Evolutionary conservation across 805 yeast species (phyloP), one percentile per base, ranked within the genome.

Genomic region (Wickerhamomyces strasburgensis): DNA sequence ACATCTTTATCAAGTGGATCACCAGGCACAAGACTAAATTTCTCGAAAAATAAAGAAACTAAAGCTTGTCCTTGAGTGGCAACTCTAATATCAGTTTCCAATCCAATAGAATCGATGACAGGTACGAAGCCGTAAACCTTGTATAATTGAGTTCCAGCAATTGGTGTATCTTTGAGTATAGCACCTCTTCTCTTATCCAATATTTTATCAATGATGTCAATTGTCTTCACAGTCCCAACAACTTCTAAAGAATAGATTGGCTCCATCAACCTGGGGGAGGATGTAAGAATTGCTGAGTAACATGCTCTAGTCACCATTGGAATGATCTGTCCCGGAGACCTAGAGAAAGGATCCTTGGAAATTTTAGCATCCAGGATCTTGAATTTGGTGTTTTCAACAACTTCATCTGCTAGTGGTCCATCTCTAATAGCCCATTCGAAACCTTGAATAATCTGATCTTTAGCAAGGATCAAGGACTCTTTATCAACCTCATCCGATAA

Each of bases 351-450:
- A 19, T 72, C 70, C 0, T 66, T 59, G 5, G 81, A 69, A 3
- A 84, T 51, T 0, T 64, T 61, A 0, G 76, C 73, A 39, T 80
- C 85, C 32, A 86, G 66, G 28, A 93, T 68, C 38, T 77, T 75
- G 58, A 93, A 87, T 44, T 74, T 78, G 5, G 80, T 75, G 37
- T 79, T 73, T 36, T 84, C 63, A 6, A 93, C 67, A 0, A 84
- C 80, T 54, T 87, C 96, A 42, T 84, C 95, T 43, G 94, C 78
- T n/a, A 93, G 64, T 0, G 99, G 98, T 0, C 98, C 98, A 50
- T 85, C 95, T 38, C 76, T 68, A 0, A 75, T 68, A 3, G 83
- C 81, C 93, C 95, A 84, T 49, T 73, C 71, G 61, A 90, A 93
- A 0, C 98, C 98, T 47, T 80, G 81, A 2, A 65, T 61, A 1